A percentile compares a stretch with the other conserved stretches of the same genome.
phyloP scores from a whole-genome alignment of 2,329 filamentous ascomycete genomes.

The Alternaria consortialis region DNA sequence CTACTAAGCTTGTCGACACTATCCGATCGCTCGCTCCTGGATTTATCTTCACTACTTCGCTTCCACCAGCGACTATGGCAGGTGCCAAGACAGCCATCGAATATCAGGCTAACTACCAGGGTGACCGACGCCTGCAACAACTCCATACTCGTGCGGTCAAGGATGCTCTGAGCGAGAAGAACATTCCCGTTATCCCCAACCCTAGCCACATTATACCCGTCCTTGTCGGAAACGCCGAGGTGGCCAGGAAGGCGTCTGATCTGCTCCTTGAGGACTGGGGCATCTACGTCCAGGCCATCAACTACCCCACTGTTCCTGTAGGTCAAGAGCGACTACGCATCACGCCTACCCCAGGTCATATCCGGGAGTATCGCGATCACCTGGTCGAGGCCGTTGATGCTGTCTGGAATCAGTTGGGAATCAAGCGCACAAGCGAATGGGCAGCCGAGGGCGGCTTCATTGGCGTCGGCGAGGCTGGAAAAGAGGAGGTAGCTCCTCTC shows the following conservation, averaged over 20 bases:
- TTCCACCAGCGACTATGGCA: conserved; percentile 96
- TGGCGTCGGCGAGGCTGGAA: conserved; percentile 80
- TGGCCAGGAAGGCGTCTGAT: conserved; percentile 91
- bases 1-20: conserved; percentile 84
- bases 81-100: conserved; percentile 91
- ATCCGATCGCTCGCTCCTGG: conserved; percentile 94
- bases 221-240: conserved; percentile 90
- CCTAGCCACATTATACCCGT: conserved; percentile 96
- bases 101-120: conserved; percentile 85
- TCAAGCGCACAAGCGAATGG: conserved; percentile 95
- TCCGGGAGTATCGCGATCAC: conserved; percentile 82
- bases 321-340: conserved; percentile 97
- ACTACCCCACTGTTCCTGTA: conserved; percentile 96
- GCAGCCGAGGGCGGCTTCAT: conserved; percentile 90
- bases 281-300: conserved; percentile 99
- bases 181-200: conserved; percentile 97
- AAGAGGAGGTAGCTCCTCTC: conserved; percentile 71
- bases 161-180: conserved; percentile 76
- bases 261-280: conserved; percentile 87
- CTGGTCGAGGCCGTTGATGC: conserved; percentile 83
- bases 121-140: conserved; percentile 91
- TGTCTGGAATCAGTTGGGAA: conserved; percentile 87
- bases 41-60: conserved; percentile 98
- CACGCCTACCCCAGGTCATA: conserved; percentile 93
- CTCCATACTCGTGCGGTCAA: conserved; percentile 96